These are phyloP conservation scores for Amorphotheca resinae DNA, from an alignment of 495 filamentous ascomycete species.

Conservation along the genomic window DNA sequence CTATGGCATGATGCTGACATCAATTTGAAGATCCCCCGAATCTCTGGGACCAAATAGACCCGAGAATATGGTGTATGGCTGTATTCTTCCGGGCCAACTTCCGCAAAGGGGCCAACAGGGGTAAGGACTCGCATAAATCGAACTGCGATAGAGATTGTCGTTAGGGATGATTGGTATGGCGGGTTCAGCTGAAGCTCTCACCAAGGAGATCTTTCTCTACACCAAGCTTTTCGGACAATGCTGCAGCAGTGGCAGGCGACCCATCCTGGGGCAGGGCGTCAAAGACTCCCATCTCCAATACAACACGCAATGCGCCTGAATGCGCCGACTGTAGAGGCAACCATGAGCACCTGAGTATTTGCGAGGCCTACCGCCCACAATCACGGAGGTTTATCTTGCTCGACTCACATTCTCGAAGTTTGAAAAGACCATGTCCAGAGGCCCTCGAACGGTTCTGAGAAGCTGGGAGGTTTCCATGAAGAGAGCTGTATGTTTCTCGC, in stretches of 20 bases:
- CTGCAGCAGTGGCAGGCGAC: background rate
- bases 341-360: no score
- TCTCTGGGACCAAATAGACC: conserved; percentile 11
- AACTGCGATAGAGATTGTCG: conserved; percentile 2
- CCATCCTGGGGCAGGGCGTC: conserved; percentile 7
- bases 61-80: conserved; percentile 19
- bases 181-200: background rate
- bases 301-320: conserved; percentile 1
- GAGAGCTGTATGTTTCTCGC: no score
- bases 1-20: conserved; percentile 10
- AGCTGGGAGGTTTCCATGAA: no score
- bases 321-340: background rate
- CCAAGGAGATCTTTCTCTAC: conserved; percentile 9
- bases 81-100: conserved; percentile 11
- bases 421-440: background rate
- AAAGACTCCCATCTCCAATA: conserved; percentile 12
- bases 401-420: background rate
- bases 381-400: no score
- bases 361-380: background rate
- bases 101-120: conserved; percentile 3
- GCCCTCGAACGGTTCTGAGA: background rate
- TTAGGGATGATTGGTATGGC: background rate
- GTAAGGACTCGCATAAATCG: conserved; percentile 11
- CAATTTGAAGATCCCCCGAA: conserved; percentile 9
- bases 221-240: conserved; percentile 4